phyloP scores from a whole-genome alignment of 148 eudicot species.

The Persicaria maculosa region DNA sequence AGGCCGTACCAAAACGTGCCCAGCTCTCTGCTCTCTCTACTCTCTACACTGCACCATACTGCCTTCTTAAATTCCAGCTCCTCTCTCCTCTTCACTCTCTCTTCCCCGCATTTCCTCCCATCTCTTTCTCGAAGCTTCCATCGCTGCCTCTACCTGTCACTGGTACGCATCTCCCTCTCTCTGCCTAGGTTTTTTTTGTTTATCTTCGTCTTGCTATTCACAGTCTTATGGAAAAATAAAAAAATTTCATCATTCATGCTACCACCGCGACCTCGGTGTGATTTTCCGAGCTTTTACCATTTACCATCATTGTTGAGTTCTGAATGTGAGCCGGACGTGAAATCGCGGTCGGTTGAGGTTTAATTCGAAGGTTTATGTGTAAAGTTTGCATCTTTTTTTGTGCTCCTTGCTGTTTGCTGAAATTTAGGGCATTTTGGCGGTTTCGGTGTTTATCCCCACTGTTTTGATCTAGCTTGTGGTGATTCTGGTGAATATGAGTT shows the following conservation, averaged over 20 bases:
- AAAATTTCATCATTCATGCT: not conserved
- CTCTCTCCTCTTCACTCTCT: not conserved
- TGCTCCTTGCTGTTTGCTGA: not conserved
- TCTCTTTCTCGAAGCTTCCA: slow-evolving; percentile 8
- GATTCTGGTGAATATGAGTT: not conserved
- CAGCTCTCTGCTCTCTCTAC: too few species aligned
- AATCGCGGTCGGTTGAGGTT: not conserved
- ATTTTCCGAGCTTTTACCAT: not conserved
- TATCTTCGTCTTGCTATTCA: not conserved
- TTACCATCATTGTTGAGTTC: not conserved
- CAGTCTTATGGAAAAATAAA: not conserved
- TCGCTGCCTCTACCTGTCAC: not conserved
- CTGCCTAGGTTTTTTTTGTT: not conserved
- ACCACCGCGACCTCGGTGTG: not conserved
- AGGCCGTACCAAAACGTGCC: too few species aligned
- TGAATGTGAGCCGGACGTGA: not conserved
- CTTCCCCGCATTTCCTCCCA: not conserved
- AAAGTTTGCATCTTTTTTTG: not conserved
- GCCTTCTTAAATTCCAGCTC: too few species aligned
- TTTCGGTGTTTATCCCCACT: not conserved
- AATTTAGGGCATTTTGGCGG: slow-evolving; percentile 6
- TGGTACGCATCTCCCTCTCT: not conserved
- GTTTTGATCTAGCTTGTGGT: not conserved
- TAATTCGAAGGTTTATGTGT: not conserved
- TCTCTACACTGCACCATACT: too few species aligned